Conservation (phyloP, 768 basidiomycete species). For the Phaeotremella skinneri region DNA sequence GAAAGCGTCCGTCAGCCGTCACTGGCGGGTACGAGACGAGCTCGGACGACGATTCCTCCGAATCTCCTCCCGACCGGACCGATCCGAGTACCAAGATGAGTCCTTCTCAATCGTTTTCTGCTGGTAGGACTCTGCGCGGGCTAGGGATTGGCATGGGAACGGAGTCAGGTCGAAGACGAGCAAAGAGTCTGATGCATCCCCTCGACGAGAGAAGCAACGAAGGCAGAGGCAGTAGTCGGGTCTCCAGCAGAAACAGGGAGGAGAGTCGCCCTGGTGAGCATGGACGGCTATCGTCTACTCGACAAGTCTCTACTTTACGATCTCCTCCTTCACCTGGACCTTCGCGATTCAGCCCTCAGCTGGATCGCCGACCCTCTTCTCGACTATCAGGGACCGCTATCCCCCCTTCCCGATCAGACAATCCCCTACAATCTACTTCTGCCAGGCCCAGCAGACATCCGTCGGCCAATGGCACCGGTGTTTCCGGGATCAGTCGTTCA, state of each 20-base stretch:
- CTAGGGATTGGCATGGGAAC: not conserved
- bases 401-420: constrained; percentile 21
- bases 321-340: not conserved
- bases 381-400: not conserved
- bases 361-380: not conserved
- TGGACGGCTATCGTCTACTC: not conserved
- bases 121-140: not conserved
- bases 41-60: constrained; percentile 10
- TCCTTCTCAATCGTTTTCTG: not conserved
- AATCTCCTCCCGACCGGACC: not conserved
- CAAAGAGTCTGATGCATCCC: not conserved
- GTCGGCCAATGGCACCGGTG: not conserved
- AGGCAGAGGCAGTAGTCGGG: not conserved
- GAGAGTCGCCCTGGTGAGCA: not conserved
- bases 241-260: not conserved
- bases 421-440: not conserved
- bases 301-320: not conserved
- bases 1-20: constrained; percentile 27
- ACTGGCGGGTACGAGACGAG: constrained; percentile 39
- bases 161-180: not conserved
- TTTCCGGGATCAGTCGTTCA: not conserved
- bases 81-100: not conserved
- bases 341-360: not conserved
- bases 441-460: not conserved
- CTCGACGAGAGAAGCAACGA: not conserved